Percentiles rank a stretch among this genome's conserved stretches.
These are phyloP conservation scores for Bonia amplexicaulis DNA, from an alignment of 176 grass and related monocot genomes.

Conservation along the genomic window DNA sequence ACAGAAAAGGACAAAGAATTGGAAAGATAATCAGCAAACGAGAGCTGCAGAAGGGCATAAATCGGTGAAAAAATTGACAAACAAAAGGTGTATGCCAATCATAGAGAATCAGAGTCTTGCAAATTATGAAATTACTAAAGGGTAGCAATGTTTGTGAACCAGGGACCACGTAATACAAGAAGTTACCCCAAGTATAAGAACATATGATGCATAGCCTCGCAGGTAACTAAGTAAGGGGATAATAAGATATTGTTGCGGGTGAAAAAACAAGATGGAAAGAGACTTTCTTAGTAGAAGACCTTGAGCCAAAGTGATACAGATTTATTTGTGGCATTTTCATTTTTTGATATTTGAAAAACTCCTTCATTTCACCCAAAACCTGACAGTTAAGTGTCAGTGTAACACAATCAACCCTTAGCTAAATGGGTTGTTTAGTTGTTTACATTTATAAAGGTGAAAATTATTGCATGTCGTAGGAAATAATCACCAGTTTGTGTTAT, in stretches of 20 bases:
- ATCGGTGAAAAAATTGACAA: not conserved
- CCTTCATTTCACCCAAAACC: not conserved
- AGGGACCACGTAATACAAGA: not conserved
- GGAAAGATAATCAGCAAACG: not conserved
- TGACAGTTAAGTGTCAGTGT: not conserved
- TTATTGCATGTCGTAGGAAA: not conserved
- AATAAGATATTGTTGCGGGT: not conserved
- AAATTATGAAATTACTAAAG: not conserved
- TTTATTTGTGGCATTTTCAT: not conserved
- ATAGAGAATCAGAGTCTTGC: not conserved
- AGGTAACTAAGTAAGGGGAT: not conserved
- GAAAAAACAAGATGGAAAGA: not conserved
- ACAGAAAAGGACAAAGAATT: not conserved
- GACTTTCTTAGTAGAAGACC: not conserved
- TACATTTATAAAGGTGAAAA: not conserved
- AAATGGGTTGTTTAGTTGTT: not conserved
- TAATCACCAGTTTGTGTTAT: not conserved
- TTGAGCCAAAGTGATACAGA: not conserved
- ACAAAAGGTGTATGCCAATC: not conserved
- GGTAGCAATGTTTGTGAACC: not conserved
- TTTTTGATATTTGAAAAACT: not conserved
- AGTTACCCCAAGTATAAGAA: not conserved
- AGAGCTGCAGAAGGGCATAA: not conserved
- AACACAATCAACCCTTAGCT: not conserved
- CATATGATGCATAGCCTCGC: not conserved